Evolutionary conservation across 139 green algal species (phyloP).

Genomic region (Chlorella sp.): DNA sequence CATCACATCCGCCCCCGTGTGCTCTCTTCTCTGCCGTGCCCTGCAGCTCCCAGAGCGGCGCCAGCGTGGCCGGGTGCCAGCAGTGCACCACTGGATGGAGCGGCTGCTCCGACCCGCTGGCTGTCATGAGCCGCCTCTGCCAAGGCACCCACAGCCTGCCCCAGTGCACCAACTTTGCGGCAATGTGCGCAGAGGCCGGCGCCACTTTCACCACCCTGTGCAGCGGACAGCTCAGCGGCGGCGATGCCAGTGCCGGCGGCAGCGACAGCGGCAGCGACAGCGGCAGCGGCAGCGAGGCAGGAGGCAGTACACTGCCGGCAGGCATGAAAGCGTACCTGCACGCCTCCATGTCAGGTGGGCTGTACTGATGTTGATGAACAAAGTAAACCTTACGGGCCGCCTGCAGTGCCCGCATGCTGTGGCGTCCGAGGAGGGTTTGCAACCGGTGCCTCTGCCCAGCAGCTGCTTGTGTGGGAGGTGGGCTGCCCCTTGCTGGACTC

Average conservation of each 20-base stretch:
- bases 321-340: conserved; percentile 48
- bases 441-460: not conserved
- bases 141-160: conserved; percentile 23
- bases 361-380: too few relatives aligned
- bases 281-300: not conserved
- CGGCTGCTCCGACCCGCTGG: conserved; percentile 38
- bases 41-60: not conserved
- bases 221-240: not conserved
- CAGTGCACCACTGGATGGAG: conserved; percentile 3
- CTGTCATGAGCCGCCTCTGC: conserved; percentile 29
- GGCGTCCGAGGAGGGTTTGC: too few relatives aligned
- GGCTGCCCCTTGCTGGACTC: not conserved
- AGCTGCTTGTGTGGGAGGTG: not conserved
- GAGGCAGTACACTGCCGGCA: not conserved
- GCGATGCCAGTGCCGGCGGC: not conserved
- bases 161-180: conserved; percentile 26
- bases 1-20: not conserved
- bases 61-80: conserved; percentile 28
- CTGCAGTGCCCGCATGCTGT: not conserved
- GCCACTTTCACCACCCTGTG: conserved; percentile 36
- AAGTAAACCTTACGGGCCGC: too few relatives aligned
- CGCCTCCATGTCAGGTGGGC: conserved; percentile 28
- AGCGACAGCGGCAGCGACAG: not conserved
- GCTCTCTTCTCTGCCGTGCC: not conserved
- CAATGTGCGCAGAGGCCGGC: conserved; percentile 36